phyloP scores from a whole-genome alignment of 768 basidiomycete species.

The Cantharellus cinnabarinus region DNA sequence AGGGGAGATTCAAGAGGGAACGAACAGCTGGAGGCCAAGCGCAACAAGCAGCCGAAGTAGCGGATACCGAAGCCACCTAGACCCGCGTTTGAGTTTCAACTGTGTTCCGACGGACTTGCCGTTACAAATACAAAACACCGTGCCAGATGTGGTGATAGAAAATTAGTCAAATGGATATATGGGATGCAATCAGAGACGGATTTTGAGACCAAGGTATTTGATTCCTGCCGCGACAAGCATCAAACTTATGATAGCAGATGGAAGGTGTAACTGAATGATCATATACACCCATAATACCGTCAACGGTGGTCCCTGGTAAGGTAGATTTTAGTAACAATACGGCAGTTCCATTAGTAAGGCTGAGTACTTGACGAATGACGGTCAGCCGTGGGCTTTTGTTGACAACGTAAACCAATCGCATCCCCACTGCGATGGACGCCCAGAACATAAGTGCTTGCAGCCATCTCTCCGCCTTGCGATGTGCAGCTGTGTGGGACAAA shows the following conservation, averaged over 20 bases:
- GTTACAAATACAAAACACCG: neutral
- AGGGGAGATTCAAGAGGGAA: slow-evolving; percentile 52
- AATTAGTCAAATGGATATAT: neutral
- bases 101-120: neutral
- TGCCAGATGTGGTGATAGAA: neutral
- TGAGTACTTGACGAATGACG: slow-evolving; percentile 52
- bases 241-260: slow-evolving; percentile 38
- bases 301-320: slow-evolving; percentile 45
- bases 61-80: neutral
- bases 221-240: slow-evolving; percentile 19
- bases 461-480: slow-evolving; percentile 34
- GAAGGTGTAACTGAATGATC: slow-evolving; percentile 47
- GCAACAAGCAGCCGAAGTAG: no score
- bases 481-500: slow-evolving; percentile 22
- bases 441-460: slow-evolving; percentile 40
- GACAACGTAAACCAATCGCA: slow-evolving; percentile 48
- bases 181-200: neutral
- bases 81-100: neutral
- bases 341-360: neutral
- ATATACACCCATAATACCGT: slow-evolving; percentile 64
- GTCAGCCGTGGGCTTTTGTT: slow-evolving; percentile 48
- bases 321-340: slow-evolving; percentile 1
- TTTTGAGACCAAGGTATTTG: slow-evolving; percentile 5
- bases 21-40: slow-evolving; percentile 11
- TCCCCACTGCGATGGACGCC: slow-evolving; percentile 34